A percentile compares a stretch with the other conserved stretches of the same genome.
These are phyloP conservation scores for Botryotinia calthae DNA, from an alignment of 2,329 filamentous ascomycete species.

Conservation along the genomic window DNA sequence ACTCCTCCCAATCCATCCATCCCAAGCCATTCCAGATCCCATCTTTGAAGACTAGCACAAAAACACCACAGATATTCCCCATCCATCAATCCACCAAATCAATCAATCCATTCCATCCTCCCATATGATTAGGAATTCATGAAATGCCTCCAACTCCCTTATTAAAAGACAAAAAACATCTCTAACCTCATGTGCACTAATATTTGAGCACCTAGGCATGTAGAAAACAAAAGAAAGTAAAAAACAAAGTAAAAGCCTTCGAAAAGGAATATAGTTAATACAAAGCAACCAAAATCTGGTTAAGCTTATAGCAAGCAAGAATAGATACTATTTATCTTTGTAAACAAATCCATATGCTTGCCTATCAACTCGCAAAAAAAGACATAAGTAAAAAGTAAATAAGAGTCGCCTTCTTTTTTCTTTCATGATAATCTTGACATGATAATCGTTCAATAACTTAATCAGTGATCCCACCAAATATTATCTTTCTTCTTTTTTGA, in stretches of 20 bases:
- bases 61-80: conserved; percentile 8
- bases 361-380: conserved; percentile 15
- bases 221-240: conserved; percentile 8
- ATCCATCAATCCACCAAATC: background rate
- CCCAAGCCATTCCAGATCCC: background rate
- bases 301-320: conserved; percentile 18
- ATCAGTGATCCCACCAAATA: conserved; percentile 11
- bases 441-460: conserved; percentile 19
- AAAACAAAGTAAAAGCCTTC: background rate
- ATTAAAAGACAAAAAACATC: conserved; percentile 13
- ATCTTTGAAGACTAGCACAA: background rate
- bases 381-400: conserved; percentile 15
- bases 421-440: conserved; percentile 23
- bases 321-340: conserved; percentile 14
- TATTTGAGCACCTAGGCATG: conserved; percentile 7
- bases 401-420: conserved; percentile 15
- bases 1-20: conserved; percentile 6
- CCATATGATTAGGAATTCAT: background rate
- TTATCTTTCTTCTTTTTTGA: conserved; percentile 7
- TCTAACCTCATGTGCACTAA: conserved; percentile 3
- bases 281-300: conserved; percentile 22
- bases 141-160: conserved; percentile 2
- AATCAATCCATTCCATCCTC: conserved; percentile 11
- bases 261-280: conserved; percentile 17
- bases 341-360: conserved; percentile 14